Conservation (phyloP, 2,329 filamentous ascomycete genomes). For the Colletotrichum sp. region DNA sequence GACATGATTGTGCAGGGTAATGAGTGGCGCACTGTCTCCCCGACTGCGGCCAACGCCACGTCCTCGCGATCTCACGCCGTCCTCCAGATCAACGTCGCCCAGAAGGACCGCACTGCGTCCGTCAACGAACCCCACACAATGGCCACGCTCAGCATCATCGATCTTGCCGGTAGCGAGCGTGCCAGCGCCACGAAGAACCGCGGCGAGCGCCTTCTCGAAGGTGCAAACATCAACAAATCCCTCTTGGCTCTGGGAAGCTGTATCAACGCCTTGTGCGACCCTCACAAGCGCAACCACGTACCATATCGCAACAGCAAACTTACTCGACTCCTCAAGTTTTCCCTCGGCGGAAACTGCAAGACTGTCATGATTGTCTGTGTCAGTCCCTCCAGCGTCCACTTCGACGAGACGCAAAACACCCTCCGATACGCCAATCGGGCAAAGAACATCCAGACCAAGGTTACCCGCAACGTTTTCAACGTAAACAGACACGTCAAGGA, state of each 20-base stretch:
- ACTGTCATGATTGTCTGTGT: slow-evolving; percentile 99
- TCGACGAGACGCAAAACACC: slow-evolving; percentile 98
- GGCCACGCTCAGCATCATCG: slow-evolving; percentile 98
- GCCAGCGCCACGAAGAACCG: slow-evolving; percentile 97
- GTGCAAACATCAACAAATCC: slow-evolving; percentile 99
- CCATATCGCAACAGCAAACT: slow-evolving; percentile 98
- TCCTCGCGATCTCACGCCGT: slow-evolving; percentile 97
- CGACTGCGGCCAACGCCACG: slow-evolving; percentile 95
- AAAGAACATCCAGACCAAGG: slow-evolving; percentile 99
- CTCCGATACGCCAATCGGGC: slow-evolving; percentile 95
- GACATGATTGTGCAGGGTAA: slow-evolving; percentile 98
- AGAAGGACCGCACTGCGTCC: slow-evolving; percentile 91
- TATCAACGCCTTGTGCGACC: slow-evolving; percentile 97
- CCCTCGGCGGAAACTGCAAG: slow-evolving; percentile 95
- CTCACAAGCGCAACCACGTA: slow-evolving; percentile 89
- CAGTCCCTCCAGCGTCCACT: slow-evolving; percentile 94
- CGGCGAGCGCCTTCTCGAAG: slow-evolving; percentile 88
- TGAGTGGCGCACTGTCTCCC: slow-evolving; percentile 92
- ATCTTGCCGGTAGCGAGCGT: slow-evolving; percentile 93
- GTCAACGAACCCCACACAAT: slow-evolving; percentile 96
- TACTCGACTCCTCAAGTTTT: slow-evolving; percentile 94
- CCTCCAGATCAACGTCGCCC: slow-evolving; percentile 93
- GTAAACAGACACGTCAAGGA: slow-evolving; percentile 99
- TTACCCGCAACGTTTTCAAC: slow-evolving; percentile 98
- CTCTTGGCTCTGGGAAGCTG: slow-evolving; percentile 92